Conservation (phyloP, 139 green algal genomes). For the Nannochloris sp. region DNA sequence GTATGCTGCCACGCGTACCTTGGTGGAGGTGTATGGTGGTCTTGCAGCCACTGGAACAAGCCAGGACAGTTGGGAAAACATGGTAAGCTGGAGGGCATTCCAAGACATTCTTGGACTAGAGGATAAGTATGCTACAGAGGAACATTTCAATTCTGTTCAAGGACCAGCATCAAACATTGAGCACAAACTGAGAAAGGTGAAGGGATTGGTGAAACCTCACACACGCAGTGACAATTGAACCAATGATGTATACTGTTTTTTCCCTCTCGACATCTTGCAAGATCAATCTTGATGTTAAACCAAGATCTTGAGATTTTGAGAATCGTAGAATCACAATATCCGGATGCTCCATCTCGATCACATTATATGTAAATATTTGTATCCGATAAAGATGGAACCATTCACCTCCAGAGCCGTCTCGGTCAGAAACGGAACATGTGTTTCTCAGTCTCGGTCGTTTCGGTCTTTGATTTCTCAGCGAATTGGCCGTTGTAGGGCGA, state of each 20-base stretch:
- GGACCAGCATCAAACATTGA: conserved; percentile 14
- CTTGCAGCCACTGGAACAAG: conserved; percentile 39
- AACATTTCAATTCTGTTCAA: conserved; percentile 23
- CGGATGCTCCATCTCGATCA: too few relatives aligned
- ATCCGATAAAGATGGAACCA: too few relatives aligned
- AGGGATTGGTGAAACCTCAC: conserved; percentile 10
- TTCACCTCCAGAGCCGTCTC: too few relatives aligned
- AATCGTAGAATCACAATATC: too few relatives aligned
- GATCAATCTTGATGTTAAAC: too few relatives aligned
- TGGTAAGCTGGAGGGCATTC: conserved; percentile 47
- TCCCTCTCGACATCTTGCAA: too few relatives aligned
- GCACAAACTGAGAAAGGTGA: conserved; percentile 11
- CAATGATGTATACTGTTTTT: background rate
- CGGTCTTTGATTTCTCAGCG: too few relatives aligned
- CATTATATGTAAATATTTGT: too few relatives aligned
- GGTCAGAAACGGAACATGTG: too few relatives aligned
- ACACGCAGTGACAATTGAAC: background rate
- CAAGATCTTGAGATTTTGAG: too few relatives aligned
- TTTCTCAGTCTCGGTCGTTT: too few relatives aligned
- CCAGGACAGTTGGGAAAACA: conserved; percentile 30
- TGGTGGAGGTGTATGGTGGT: conserved; percentile 25
- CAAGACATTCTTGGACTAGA: conserved; percentile 49
- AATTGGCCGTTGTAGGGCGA: too few relatives aligned
- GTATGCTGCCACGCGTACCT: conserved; percentile 19
- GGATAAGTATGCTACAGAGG: conserved; percentile 34